Evolutionary conservation across 768 basidiomycete genomes (phyloP), one percentile per base, ranked within the genome.

Genomic region (Tulasnella sp.): DNA sequence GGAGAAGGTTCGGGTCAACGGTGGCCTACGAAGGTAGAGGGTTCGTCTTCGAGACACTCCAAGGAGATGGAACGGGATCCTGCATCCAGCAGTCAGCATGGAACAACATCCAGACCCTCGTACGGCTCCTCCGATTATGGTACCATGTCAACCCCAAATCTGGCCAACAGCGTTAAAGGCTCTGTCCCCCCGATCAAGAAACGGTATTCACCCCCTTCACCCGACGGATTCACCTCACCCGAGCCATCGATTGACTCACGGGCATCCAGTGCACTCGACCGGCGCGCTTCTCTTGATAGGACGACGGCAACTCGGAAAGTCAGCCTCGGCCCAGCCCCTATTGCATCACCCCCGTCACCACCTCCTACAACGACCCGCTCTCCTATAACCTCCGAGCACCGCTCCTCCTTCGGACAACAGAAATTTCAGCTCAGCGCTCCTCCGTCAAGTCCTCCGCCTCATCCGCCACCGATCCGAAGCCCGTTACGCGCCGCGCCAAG

Each of bases 381-480:
- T 31, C 29, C 63, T 4, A 41, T 49, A 42, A 24, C 58, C 63
- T 5, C 43, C 58, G 49, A 46, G 48, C 25, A 41, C 45, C 63
- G 49, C 19, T 48, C 54, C 24, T 45, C 52, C n/a, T 24, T 17
- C 27, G 38, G 45, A 8, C 59, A 53, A 44, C 19, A 38, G 17
- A 43, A 17, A 21, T 19, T 12, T 46, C 55, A 24, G 15, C 30
- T 42, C 21, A 59, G 3, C 4, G 73, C 2, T 72, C 73, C 41
- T 73, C 73, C n/a, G 64, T 70, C 31, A 19, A 50, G 27, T 3
- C n/a, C 57, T 1, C 61, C 56, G 9, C 63, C 46, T 4, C 27
- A 48, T 21, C 58, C 62, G 17, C 60, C 60, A 1, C 34, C 34
- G 34, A 15, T 38, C 34, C 63, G 60, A 30, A 56, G 44, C 11